A percentile compares a stretch with the other conserved stretches of the same genome.
These are phyloP conservation scores for Yamadazyma friedrichii DNA, from an alignment of 1,139 yeast genomes.

Conservation along the genomic window DNA sequence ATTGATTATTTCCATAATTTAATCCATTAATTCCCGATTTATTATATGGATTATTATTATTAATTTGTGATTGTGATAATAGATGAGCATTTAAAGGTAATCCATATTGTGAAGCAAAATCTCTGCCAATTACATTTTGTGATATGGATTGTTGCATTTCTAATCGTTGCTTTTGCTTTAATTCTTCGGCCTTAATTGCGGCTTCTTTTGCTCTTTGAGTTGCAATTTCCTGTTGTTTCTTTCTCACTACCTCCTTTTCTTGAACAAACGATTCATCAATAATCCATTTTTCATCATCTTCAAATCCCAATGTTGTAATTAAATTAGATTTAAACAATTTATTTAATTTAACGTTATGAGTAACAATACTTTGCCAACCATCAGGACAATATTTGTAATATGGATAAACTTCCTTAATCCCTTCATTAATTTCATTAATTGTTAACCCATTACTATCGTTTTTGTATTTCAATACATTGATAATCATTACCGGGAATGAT, in stretches of 20 bases:
- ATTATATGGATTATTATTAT: conserved; percentile 18
- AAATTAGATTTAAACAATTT: conserved; percentile 73
- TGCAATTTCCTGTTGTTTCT: conserved; percentile 63
- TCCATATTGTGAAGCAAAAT: conserved; percentile 26
- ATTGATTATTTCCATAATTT: neutral
- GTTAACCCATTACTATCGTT: conserved; percentile 73
- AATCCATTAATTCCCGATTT: conserved; percentile 13
- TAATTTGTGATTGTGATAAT: conserved; percentile 25
- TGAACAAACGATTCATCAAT: conserved; percentile 79
- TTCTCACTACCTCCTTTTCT: conserved; percentile 75
- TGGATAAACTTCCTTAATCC: conserved; percentile 84
- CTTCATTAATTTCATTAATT: conserved; percentile 79
- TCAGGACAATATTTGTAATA: conserved; percentile 91
- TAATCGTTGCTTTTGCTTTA: conserved; percentile 40
- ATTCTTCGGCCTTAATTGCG: conserved; percentile 51
- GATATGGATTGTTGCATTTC: conserved; percentile 30
- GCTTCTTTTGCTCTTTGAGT: conserved; percentile 60
- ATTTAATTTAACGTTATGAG: conserved; percentile 83
- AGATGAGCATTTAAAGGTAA: conserved; percentile 18
- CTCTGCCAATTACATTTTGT: conserved; percentile 27
- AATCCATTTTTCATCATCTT: conserved; percentile 83
- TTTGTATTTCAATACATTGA: conserved; percentile 69
- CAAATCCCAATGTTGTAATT: neutral
- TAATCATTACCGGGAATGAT: conserved; percentile 76
- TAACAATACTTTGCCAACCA: conserved; percentile 95